Base-by-base conservation (phyloP, 371 early-diverging fungal genomes). In the Zancudomyces culisetae region DNA sequence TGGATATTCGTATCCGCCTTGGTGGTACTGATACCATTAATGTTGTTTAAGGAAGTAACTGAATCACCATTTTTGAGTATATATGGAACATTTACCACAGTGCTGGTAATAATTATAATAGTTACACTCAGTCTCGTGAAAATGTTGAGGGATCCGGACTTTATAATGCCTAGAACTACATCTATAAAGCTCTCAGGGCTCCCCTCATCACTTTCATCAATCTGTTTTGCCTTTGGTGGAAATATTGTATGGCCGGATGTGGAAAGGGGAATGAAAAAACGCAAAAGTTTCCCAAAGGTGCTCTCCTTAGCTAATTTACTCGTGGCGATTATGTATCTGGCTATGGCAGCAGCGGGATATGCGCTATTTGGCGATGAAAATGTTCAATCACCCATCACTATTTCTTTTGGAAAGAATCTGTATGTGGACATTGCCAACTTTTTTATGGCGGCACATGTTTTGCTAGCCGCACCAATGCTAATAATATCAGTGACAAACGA, bases 201-300 rank as follows among this genome's bases (percentile, higher is more conserved):
- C 24, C 67, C 67, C 18, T 54, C 62, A 18, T 59, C 67, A 13
- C 57, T 67, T 29, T 64, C 67, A 12, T 67, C 67, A 2, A 79
- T 85, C 28, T 81, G 79, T 48, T 83, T 83, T 62, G 74, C 77
- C 58, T 86, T 79, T 53, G 84, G 87, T 52, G 87, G 85, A 42
- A 86, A 84, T 58, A 74, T 80, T 21, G 75, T 85, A 45, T 86
- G 80, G 62, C 83, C 87, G n/a, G 82, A 85, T 56, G 78, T 90
- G 24, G 86, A 87, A 61, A 75, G 76, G 23, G 80, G 85, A 20
- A 86, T 92, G 88, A 71, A 73, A 55, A 59, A 75, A 21, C 90
- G 86, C 51, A 66, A 71, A 52, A 57, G 74, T 19, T 92, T 87
- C 79, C 70, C 76, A 59, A 72, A 66, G 61, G 80, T 85, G 6